These are phyloP conservation scores for Microstegium vimineum DNA, from an alignment of 176 grass and related monocot species.

Conservation along the genomic window DNA sequence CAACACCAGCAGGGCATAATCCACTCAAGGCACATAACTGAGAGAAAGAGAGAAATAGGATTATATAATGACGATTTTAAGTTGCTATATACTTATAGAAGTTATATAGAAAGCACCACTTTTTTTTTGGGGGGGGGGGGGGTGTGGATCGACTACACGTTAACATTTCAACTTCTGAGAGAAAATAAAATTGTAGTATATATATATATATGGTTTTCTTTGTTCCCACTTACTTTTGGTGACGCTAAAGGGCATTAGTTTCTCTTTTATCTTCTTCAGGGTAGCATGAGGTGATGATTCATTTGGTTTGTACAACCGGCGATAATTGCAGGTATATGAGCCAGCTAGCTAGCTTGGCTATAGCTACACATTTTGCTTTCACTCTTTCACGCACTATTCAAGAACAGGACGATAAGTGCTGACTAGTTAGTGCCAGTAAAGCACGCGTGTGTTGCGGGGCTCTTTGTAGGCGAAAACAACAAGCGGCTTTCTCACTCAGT, in stretches of 20 bases:
- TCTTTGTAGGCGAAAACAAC: slow-evolving; percentile 25
- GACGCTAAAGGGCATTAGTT: neutral
- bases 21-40: neutral
- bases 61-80: neutral
- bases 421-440: slow-evolving; percentile 10
- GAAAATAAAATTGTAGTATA: neutral
- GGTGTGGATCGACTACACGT: neutral
- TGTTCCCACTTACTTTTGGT: neutral
- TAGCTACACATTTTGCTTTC: slow-evolving; percentile 26
- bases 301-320: neutral
- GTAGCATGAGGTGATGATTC: neutral
- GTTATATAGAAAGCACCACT: neutral
- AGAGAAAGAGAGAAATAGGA: neutral
- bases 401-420: slow-evolving; percentile 35
- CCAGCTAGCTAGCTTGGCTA: no score
- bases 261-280: neutral
- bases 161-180: neutral
- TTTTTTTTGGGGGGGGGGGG: neutral
- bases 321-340: no score
- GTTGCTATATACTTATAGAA: no score
- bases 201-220: neutral
- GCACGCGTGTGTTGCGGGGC: slow-evolving; percentile 1
- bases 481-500: slow-evolving; percentile 7
- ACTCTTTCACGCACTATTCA: neutral
- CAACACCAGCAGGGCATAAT: neutral